Conservation (phyloP, 495 filamentous ascomycete genomes). For the Bombardia bombarda region DNA sequence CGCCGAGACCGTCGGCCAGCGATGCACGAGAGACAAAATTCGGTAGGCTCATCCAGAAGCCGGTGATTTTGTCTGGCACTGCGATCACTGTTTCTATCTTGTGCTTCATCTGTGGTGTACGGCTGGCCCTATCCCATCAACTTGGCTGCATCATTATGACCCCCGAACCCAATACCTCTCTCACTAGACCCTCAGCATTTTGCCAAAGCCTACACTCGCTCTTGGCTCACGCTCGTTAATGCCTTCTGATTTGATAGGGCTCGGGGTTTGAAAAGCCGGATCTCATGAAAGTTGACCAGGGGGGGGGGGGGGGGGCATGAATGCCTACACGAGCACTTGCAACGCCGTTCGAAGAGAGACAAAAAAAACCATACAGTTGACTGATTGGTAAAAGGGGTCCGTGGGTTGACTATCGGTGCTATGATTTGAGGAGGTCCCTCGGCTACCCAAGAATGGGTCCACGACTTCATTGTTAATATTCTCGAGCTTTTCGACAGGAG, state of each 20-base stretch:
- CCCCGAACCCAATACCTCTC: not conserved
- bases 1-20: conserved; percentile 36
- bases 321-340: not conserved
- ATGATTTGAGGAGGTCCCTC: not conserved
- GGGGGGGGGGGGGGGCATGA: conserved; percentile 9
- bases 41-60: conserved; percentile 41
- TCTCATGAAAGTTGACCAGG: not conserved
- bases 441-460: not conserved
- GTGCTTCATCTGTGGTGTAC: not conserved
- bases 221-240: not conserved
- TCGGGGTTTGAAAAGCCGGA: not conserved
- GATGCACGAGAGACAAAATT: conserved; percentile 42
- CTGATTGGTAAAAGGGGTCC: no score
- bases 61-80: conserved; percentile 24
- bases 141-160: not conserved
- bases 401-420: no score
- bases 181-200: not conserved
- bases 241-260: conserved; percentile 2
- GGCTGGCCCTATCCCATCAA: not conserved
- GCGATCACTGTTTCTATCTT: not conserved
- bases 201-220: not conserved
- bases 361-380: no score
- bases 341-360: no score
- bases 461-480: conserved; percentile 11
- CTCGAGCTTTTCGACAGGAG: conserved; percentile 1